phyloP scores from a whole-genome alignment of 2,329 filamentous ascomycete genomes.

The Venturiaceae sp. region DNA sequence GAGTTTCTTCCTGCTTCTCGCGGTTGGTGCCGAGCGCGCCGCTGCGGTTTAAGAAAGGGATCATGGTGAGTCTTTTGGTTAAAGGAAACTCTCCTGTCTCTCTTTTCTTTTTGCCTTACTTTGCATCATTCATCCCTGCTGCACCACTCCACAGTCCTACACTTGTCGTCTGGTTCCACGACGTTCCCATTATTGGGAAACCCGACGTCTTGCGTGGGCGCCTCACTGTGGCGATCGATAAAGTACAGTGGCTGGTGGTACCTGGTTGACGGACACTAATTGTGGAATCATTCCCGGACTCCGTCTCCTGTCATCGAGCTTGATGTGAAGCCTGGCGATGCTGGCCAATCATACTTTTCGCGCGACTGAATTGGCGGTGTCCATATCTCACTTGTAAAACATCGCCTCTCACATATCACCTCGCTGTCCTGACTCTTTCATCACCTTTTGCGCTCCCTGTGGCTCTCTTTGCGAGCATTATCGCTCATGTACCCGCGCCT shows the following conservation, averaged over 20 bases:
- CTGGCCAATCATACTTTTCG: conserved; percentile 1
- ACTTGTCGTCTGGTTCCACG: neutral
- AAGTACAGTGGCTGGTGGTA: neutral
- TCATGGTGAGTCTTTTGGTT: neutral
- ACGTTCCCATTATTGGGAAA: neutral
- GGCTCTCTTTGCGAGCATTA: no score
- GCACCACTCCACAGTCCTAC: neutral
- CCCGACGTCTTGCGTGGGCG: neutral
- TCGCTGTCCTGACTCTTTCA: neutral
- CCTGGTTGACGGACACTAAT: neutral
- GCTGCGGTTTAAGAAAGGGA: neutral
- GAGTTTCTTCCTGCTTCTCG: neutral
- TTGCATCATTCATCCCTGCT: neutral
- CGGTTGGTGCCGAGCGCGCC: neutral
- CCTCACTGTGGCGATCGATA: neutral
- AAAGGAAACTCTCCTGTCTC: neutral
- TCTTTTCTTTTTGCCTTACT: neutral
- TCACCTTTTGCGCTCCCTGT: neutral
- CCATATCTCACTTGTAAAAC: neutral
- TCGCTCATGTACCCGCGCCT: neutral
- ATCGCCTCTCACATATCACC: neutral
- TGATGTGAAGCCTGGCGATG: neutral
- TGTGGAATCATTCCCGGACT: neutral
- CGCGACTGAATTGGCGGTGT: conserved; percentile 7
- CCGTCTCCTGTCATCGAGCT: neutral